phyloP scores from a whole-genome alignment of 108 stramenopile species.

The Hondaea fermentalgiana region DNA sequence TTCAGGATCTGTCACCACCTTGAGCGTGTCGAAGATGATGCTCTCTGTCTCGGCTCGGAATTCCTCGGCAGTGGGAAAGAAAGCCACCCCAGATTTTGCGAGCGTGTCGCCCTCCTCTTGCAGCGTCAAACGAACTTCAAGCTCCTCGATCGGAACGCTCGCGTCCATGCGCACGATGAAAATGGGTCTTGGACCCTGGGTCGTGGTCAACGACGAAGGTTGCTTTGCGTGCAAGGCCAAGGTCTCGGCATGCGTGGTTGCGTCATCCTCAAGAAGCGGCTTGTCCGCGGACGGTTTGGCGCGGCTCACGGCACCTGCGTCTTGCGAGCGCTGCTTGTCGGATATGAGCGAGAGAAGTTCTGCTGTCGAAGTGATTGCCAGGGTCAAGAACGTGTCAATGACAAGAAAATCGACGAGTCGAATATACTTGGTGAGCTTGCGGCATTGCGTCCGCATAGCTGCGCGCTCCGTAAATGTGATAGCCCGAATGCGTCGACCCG shows the following conservation, averaged over 20 bases:
- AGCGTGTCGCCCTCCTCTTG: neutral
- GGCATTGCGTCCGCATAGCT: slow-evolving; percentile 14
- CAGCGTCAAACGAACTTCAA: neutral
- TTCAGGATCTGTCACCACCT: neutral
- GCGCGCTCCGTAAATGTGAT: slow-evolving; percentile 20
- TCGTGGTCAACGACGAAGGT: neutral
- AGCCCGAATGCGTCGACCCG: slow-evolving; percentile 28
- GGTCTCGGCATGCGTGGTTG: too few species aligned
- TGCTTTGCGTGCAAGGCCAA: neutral
- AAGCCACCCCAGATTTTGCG: neutral
- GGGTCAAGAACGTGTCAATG: neutral
- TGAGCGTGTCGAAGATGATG: slow-evolving; percentile 6
- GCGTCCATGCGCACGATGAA: neutral
- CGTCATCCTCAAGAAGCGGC: too few species aligned
- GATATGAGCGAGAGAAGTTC: neutral
- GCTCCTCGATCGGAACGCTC: neutral
- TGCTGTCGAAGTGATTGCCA: neutral
- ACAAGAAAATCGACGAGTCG: slow-evolving; percentile 14
- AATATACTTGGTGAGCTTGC: slow-evolving; percentile 7
- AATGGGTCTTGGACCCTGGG: neutral
- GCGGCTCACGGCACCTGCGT: neutral
- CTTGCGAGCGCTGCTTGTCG: neutral
- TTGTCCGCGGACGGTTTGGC: neutral
- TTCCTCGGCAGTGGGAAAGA: neutral
- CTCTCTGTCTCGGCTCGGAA: neutral